Conservation (phyloP, 2,329 filamentous ascomycete genomes). For the Stylonectria norvegica region DNA sequence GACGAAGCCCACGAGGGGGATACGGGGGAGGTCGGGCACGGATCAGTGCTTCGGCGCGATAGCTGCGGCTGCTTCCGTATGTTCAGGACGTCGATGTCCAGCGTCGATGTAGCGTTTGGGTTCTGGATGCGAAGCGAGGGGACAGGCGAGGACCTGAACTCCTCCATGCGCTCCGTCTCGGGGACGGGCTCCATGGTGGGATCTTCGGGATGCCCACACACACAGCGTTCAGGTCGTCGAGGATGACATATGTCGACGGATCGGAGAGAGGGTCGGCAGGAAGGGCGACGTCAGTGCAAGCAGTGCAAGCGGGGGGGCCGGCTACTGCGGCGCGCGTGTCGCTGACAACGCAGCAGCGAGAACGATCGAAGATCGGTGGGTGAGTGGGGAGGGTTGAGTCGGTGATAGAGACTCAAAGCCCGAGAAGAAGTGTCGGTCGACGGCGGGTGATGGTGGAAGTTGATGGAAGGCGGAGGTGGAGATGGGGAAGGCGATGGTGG, state of each 20-base stretch:
- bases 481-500: slow-evolving; percentile 6
- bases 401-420: neutral
- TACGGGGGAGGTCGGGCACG: slow-evolving; percentile 49
- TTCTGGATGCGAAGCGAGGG: slow-evolving; percentile 51
- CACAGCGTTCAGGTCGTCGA: slow-evolving; percentile 20
- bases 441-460: neutral
- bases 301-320: neutral
- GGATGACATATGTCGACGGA: slow-evolving; percentile 23
- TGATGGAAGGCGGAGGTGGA: slow-evolving; percentile 12
- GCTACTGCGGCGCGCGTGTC: neutral
- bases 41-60: slow-evolving; percentile 58
- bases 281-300: neutral
- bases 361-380: neutral
- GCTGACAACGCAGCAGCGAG: neutral
- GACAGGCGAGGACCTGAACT: slow-evolving; percentile 57
- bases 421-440: neutral
- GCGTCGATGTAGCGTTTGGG: slow-evolving; percentile 34
- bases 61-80: slow-evolving; percentile 49
- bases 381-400: neutral
- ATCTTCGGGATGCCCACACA: slow-evolving; percentile 22
- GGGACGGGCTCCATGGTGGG: slow-evolving; percentile 62
- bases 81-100: slow-evolving; percentile 42
- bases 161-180: slow-evolving; percentile 66
- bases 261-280: neutral
- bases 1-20: slow-evolving; percentile 48